phyloP scores from a whole-genome alignment of 2,329 filamentous ascomycete genomes.

The Pseudomassariella vexata region DNA sequence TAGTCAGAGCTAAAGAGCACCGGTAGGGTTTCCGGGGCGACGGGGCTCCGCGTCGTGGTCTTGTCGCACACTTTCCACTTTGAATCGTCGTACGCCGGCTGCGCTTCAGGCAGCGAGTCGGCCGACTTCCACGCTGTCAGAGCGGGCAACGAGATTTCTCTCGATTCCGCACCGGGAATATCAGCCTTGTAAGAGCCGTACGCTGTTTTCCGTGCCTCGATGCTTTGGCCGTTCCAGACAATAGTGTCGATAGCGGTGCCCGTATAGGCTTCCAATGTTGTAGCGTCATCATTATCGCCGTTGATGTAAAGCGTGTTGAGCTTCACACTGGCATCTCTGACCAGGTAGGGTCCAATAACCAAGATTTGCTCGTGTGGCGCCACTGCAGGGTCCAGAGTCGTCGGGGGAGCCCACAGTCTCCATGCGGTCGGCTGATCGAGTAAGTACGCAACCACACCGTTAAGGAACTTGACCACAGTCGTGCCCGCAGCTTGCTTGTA shows the following conservation, averaged over 20 bases:
- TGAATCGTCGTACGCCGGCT: conserved; percentile 41
- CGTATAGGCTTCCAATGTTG: conserved; percentile 55
- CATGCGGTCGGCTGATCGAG: conserved; percentile 48
- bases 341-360: conserved; percentile 49
- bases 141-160: conserved; percentile 34
- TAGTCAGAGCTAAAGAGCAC: conserved; percentile 51
- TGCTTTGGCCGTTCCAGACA: conserved; percentile 52
- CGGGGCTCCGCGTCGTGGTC: conserved; percentile 35
- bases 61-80: conserved; percentile 45
- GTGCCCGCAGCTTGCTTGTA: conserved; percentile 41
- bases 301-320: conserved; percentile 46
- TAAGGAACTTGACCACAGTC: conserved; percentile 41
- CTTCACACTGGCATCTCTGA: conserved; percentile 46
- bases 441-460: conserved; percentile 43
- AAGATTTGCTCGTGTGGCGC: conserved; percentile 44
- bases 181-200: conserved; percentile 42
- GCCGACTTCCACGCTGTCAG: conserved; percentile 41
- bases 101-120: conserved; percentile 43
- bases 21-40: conserved; percentile 42
- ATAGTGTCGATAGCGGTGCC: conserved; percentile 44
- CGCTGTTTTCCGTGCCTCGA: conserved; percentile 27
- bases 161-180: conserved; percentile 46
- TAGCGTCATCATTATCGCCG: conserved; percentile 60
- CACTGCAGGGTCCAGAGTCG: conserved; percentile 35
- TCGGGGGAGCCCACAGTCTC: conserved; percentile 48